Evolutionary conservation across 305 asterid species (phyloP).

Genomic region (Salvia sclarea): DNA sequence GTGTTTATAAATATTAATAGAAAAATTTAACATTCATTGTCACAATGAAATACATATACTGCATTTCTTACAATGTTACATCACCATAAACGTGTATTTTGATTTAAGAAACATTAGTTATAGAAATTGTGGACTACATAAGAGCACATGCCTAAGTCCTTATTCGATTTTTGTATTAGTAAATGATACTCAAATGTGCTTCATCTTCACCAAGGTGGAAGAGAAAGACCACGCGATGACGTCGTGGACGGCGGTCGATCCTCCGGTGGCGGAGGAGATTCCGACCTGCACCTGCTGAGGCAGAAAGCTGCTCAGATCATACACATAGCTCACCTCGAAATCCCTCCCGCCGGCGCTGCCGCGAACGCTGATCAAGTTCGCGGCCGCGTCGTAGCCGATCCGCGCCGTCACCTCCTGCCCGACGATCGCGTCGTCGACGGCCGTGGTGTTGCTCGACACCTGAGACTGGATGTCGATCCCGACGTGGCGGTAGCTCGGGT

Average conservation of each 20-base stretch:
- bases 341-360: neutral
- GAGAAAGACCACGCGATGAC: neutral
- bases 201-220: neutral
- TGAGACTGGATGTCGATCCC: neutral
- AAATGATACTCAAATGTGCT: neutral
- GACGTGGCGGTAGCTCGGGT: neutral
- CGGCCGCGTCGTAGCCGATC: neutral
- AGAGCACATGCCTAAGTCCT: too few species aligned
- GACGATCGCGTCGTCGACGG: neutral
- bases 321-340: neutral
- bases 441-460: neutral
- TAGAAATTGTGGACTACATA: too few species aligned
- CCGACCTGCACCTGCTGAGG: conserved; percentile 23
- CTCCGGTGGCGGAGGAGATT: conserved; percentile 8
- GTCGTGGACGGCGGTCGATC: neutral
- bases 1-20: too few species aligned
- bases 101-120: too few species aligned
- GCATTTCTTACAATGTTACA: too few species aligned
- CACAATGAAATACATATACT: too few species aligned
- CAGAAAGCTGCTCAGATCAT: neutral
- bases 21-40: too few species aligned
- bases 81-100: too few species aligned
- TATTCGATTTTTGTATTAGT: too few species aligned
- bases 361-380: neutral
- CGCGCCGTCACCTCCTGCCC: neutral